Conservation (phyloP, 2,329 filamentous ascomycete species). For the Colletotrichum lini region DNA sequence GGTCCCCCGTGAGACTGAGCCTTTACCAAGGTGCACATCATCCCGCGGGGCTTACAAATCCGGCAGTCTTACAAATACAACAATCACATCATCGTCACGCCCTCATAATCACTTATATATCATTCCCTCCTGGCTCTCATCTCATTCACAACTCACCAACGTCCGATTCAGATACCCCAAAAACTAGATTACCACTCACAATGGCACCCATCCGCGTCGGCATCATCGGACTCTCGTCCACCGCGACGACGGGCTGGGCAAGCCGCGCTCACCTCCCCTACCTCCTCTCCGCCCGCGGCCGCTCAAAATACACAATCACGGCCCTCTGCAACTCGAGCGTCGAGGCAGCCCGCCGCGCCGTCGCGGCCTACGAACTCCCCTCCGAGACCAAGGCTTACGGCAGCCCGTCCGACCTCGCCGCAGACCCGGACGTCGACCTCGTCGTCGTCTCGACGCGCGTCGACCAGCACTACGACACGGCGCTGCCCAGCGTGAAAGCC, state of each 20-base stretch:
- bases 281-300: slow-evolving; percentile 62
- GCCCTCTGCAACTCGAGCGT: slow-evolving; percentile 67
- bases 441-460: slow-evolving; percentile 70
- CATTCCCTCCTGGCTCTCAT: neutral
- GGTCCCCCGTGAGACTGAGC: no score
- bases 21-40: neutral
- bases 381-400: slow-evolving; percentile 63
- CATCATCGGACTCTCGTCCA: slow-evolving; percentile 70
- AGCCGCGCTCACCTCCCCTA: slow-evolving; percentile 71
- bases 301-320: slow-evolving; percentile 61
- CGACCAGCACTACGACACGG: slow-evolving; percentile 64
- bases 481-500: slow-evolving; percentile 62
- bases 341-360: slow-evolving; percentile 60
- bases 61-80: slow-evolving; percentile 17
- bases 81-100: slow-evolving; percentile 14
- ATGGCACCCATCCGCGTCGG: slow-evolving; percentile 64
- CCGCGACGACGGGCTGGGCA: slow-evolving; percentile 69
- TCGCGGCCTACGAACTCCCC: slow-evolving; percentile 58
- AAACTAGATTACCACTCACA: neutral
- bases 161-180: neutral
- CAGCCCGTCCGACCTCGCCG: slow-evolving; percentile 61
- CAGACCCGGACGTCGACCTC: slow-evolving; percentile 66
- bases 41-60: slow-evolving; percentile 19
- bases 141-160: neutral
- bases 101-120: neutral